Base-by-base conservation (phyloP, 768 basidiomycete genomes). In the Mycena leptocephala region DNA sequence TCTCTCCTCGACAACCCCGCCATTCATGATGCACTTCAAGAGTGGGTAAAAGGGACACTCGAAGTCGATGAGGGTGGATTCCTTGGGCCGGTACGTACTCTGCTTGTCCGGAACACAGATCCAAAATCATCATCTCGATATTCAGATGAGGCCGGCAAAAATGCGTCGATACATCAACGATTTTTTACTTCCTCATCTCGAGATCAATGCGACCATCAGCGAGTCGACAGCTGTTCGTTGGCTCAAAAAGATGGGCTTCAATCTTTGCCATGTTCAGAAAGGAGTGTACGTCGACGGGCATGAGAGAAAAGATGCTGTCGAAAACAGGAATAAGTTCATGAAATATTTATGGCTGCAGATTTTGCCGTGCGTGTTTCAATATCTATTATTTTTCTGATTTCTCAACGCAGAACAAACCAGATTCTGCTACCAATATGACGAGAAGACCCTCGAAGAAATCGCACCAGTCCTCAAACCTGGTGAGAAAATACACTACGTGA, bases 401-500 rank as follows among this genome's bases (percentile, higher is more conserved):
- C 26, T 56, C 13, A 51, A 51, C 8, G 48, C n/a, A 51, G 8
- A 51, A 24, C 14, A 51, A 16, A 16, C 26, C 41, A 73, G 55
- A 18, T 66, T 56, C 41, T 64, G 55, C 18, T 73, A 73, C 16
- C 16, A 56, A 59, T 73, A 73, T 8, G 63, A 65, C 22, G 72
- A 28, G 28, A n/a, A 72, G 4, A 32, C n/a, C 11, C 62, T 73
- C 39, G 14, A 11, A 7, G 64, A 73, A 73, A 65, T 66, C n/a
- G 16, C 63, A 22, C 72, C 72, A 6, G 32, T 22, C 1, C 55
- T 73, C 28, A 20, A 48, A 28, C 9, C 7, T 10, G 72, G 63
- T 1, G 72, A 73, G 28, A 73, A 65, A n/a, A 73, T 73, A 26
- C 63, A 73, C 39, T 73, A 65, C 30, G 37, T 37, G 1, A 66